Evolutionary conservation across 2,329 filamentous ascomycete species (phyloP).

Genomic region (Thermoascus crustaceus): DNA sequence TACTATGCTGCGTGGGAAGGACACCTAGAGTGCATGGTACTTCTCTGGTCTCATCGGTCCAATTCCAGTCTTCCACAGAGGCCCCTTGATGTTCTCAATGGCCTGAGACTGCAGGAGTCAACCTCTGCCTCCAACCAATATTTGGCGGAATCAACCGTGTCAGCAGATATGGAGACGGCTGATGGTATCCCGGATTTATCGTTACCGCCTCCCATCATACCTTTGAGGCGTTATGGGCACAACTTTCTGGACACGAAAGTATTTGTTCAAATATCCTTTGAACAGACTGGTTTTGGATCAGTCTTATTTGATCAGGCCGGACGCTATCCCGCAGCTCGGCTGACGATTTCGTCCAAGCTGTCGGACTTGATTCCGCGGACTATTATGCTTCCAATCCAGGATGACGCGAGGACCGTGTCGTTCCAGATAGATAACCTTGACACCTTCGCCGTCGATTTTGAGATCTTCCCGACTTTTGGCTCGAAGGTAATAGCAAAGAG

Average conservation of each 20-base stretch:
- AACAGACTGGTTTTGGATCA: conserved; percentile 57
- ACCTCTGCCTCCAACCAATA: conserved; percentile 17
- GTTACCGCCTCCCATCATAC: conserved; percentile 91
- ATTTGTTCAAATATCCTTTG: conserved; percentile 87
- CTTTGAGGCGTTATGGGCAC: conserved; percentile 86
- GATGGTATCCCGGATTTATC: conserved; percentile 90
- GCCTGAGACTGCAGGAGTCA: conserved; percentile 20
- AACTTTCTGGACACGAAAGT: conserved; percentile 98
- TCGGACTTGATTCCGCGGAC: conserved; percentile 96
- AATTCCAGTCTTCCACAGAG: conserved; percentile 17
- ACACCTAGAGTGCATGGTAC: conserved; percentile 85
- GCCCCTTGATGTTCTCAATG: conserved; percentile 28
- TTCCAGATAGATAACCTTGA: conserved; percentile 95
- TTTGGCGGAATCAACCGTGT: conserved; percentile 29
- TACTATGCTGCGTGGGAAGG: conserved; percentile 99
- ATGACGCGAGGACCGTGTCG: conserved; percentile 85
- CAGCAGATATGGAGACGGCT: conserved; percentile 59
- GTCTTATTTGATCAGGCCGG: conserved; percentile 95
- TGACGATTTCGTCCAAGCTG: conserved; percentile 93
- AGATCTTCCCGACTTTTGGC: conserved; percentile 94
- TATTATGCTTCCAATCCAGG: conserved; percentile 88
- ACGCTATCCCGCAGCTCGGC: conserved; percentile 87
- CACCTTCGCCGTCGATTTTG: conserved; percentile 89
- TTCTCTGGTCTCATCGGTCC: conserved; percentile 49
- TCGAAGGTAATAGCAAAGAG: conserved; percentile 96